Evolutionary conservation across 2,329 filamentous ascomycete species (phyloP).

Genomic region (Chrysosphaeria jannelii): DNA sequence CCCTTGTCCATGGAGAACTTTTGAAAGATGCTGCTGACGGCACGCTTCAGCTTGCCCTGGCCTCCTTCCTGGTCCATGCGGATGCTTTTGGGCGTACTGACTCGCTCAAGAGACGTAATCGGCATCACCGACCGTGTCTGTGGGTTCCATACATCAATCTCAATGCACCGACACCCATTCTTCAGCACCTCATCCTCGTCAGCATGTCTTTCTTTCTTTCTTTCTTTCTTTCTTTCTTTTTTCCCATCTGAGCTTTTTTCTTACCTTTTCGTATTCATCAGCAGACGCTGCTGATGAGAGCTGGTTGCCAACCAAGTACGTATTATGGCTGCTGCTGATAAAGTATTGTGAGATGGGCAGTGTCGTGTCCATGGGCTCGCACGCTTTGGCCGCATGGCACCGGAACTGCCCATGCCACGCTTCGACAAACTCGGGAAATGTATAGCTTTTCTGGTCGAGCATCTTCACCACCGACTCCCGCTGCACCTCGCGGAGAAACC

Average conservation of each 20-base stretch:
- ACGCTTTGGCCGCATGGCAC: slow-evolving; percentile 12
- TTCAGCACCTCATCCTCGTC: slow-evolving; percentile 25
- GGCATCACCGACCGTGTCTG: slow-evolving; percentile 10
- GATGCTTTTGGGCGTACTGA: slow-evolving; percentile 13
- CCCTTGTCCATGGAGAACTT: too few species aligned
- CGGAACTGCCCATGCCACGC: slow-evolving; percentile 15
- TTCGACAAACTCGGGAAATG: slow-evolving; percentile 18
- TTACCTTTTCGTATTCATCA: slow-evolving; percentile 45
- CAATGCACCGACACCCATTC: slow-evolving; percentile 62
- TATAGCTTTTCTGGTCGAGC: slow-evolving; percentile 13
- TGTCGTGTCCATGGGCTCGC: slow-evolving; percentile 22
- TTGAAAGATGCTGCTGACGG: too few species aligned
- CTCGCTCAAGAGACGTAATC: slow-evolving; percentile 11
- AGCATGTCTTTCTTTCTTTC: background rate
- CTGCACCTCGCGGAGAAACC: slow-evolving; percentile 20
- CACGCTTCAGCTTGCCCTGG: too few species aligned
- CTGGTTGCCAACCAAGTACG: slow-evolving; percentile 70
- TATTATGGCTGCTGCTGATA: slow-evolving; percentile 86
- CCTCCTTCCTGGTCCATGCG: too few species aligned
- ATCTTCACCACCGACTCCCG: slow-evolving; percentile 11
- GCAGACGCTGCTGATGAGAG: slow-evolving; percentile 47
- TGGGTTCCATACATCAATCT: slow-evolving; percentile 88
- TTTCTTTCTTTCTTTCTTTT: too few species aligned
- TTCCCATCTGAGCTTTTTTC: too few species aligned
- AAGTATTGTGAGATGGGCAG: slow-evolving; percentile 67